Evolutionary conservation across 768 basidiomycete genomes (phyloP), one percentile per base, ranked within the genome.

Genomic region (Pulveroboletus frians): DNA sequence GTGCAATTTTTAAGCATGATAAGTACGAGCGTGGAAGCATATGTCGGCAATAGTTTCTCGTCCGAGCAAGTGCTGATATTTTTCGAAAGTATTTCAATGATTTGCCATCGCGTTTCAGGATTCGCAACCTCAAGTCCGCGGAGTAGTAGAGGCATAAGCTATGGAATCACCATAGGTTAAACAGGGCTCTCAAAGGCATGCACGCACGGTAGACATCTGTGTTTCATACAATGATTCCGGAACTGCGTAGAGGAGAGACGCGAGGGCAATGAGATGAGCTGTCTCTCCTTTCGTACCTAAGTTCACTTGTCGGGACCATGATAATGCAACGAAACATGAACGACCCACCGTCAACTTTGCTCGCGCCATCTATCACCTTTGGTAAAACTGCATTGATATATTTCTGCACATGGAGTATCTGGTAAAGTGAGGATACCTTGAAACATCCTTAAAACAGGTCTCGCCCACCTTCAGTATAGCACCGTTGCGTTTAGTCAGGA

Each of bases 71-170:
- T 78, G 36, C 81, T 78, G 8, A 88, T 81, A 6, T 90, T 81
- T 1, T 82, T 76, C 9, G 81, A 75, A 32, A 98, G 75, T 9
- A 84, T 86, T 46, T 88, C 81, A 48, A 97, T 87, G 42, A 93
- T 84, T 68, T 86, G 84, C 14, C 78, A 75, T 20, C 91, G 83
- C 51, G 94, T 81, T 23, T 79, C 75, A 9, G 78, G 67, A 63
- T 92, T 84, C 4, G 84, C 80, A 4, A 96, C 70, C 36, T 88
- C 83, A 15, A 98, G 78, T 4, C 91, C 87, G 14, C 88, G 87
- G 37, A 99, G 71, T 5, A 99, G 74, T 13, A 97, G 75, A 1
- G 96, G 93, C 56, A 97, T 79, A 11, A 98, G 78, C 94, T 98
- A 58, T 10, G n/a, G 15, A 30, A 23, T 36, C 34, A 43, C 42